phyloP scores from a whole-genome alignment of 768 basidiomycete species.

The Melanogaster broomeanus region DNA sequence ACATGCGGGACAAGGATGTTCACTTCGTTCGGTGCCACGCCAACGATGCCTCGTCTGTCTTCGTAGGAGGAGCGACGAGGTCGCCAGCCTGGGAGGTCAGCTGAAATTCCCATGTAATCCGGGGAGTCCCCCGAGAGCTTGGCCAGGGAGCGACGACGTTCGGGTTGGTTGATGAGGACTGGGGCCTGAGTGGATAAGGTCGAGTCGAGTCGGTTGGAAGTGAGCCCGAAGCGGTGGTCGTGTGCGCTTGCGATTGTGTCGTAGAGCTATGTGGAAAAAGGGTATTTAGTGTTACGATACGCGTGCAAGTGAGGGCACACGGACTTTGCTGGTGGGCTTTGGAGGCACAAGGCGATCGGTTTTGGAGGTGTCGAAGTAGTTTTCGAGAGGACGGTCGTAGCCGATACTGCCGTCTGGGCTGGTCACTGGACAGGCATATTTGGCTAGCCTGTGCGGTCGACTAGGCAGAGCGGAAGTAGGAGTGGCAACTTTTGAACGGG shows the following conservation, averaged over 20 bases:
- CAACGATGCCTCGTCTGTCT: slow-evolving; percentile 20
- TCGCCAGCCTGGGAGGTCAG: slow-evolving; percentile 22
- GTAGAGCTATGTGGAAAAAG: slow-evolving; percentile 24
- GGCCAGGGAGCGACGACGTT: slow-evolving; percentile 16
- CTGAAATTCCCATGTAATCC: slow-evolving; percentile 25
- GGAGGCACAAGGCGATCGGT: slow-evolving; percentile 15
- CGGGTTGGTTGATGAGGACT: slow-evolving; percentile 9
- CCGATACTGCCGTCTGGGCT: slow-evolving; percentile 14
- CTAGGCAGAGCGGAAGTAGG: slow-evolving; percentile 11
- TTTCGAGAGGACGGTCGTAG: slow-evolving; percentile 25
- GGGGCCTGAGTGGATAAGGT: slow-evolving; percentile 11
- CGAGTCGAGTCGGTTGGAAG: slow-evolving; percentile 11
- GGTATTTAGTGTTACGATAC: neutral
- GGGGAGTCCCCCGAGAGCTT: slow-evolving; percentile 14
- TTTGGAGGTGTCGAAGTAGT: slow-evolving; percentile 27
- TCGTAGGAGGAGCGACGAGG: slow-evolving; percentile 28
- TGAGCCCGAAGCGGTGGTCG: slow-evolving; percentile 20
- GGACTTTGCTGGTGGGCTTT: slow-evolving; percentile 13
- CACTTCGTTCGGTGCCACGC: slow-evolving; percentile 27
- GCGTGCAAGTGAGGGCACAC: neutral
- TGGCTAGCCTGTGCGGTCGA: slow-evolving; percentile 12
- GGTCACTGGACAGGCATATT: slow-evolving; percentile 8
- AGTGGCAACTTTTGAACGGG: slow-evolving; percentile 1
- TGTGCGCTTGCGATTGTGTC: slow-evolving; percentile 28
- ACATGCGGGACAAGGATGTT: slow-evolving; percentile 27